These are phyloP conservation scores for Stagonosporopsis chrysanthemi DNA, from an alignment of 2,329 filamentous ascomycete genomes.

Conservation along the genomic window DNA sequence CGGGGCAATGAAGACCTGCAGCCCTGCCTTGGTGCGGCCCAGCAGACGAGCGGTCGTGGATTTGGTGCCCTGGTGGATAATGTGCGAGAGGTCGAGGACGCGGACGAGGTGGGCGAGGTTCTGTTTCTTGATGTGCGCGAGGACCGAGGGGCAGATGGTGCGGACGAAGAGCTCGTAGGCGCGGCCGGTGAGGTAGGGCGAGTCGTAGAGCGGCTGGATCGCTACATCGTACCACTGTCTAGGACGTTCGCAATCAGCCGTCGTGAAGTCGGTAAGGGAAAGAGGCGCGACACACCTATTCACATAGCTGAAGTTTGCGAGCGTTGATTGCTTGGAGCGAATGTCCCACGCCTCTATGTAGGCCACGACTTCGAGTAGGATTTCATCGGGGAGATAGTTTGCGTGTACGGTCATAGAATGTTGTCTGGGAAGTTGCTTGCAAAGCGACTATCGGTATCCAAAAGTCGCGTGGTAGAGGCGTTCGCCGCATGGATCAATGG, in stretches of 20 bases:
- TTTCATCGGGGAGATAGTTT: conserved; percentile 61
- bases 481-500: conserved; percentile 1
- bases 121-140: conserved; percentile 57
- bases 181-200: conserved; percentile 59
- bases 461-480: conserved; percentile 6
- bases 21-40: conserved; percentile 59
- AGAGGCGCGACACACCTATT: conserved; percentile 28
- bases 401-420: conserved; percentile 15
- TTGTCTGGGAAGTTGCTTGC: no score
- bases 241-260: conserved; percentile 10
- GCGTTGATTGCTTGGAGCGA: conserved; percentile 52
- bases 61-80: conserved; percentile 67
- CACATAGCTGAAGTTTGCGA: conserved; percentile 61
- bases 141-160: conserved; percentile 62
- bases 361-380: conserved; percentile 60
- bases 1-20: conserved; percentile 65
- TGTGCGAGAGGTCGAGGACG: conserved; percentile 59
- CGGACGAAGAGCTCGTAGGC: conserved; percentile 63
- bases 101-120: conserved; percentile 60
- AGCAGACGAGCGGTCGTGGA: conserved; percentile 65
- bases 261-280: background rate
- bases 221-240: conserved; percentile 65
- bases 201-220: conserved; percentile 60
- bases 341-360: conserved; percentile 48
- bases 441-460: background rate